phyloP scores from a whole-genome alignment of 805 yeast genomes.

The Saturnispora diversa region DNA sequence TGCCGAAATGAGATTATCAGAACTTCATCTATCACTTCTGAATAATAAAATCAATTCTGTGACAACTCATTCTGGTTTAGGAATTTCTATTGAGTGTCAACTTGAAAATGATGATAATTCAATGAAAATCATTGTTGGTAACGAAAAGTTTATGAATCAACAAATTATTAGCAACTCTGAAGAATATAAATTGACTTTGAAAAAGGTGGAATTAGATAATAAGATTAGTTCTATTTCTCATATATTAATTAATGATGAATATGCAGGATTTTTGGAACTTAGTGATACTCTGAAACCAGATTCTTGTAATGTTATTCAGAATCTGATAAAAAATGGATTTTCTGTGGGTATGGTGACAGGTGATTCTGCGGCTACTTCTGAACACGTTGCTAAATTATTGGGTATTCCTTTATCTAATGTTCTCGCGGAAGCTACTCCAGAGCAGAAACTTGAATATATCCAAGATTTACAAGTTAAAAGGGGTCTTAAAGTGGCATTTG shows the following conservation, averaged over 20 bases:
- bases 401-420: constrained; percentile 60
- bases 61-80: constrained; percentile 37
- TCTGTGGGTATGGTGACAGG: constrained; percentile 86
- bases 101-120: constrained; percentile 19
- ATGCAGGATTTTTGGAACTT: constrained; percentile 59
- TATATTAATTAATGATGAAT: constrained; percentile 47
- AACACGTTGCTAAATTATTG: constrained; percentile 52
- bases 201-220: constrained; percentile 8
- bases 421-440: constrained; percentile 70
- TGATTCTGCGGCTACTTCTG: constrained; percentile 60
- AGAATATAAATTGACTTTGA: constrained; percentile 15
- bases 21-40: not conserved
- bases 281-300: constrained; percentile 62
- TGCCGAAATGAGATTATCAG: constrained; percentile 13
- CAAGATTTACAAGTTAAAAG: constrained; percentile 39
- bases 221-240: constrained; percentile 24
- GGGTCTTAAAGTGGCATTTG: constrained; percentile 59
- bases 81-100: constrained; percentile 29
- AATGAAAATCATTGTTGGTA: constrained; percentile 45
- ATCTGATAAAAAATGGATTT: constrained; percentile 44
- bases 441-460: constrained; percentile 65
- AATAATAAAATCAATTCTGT: constrained; percentile 28
- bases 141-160: constrained; percentile 33
- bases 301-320: constrained; percentile 50
- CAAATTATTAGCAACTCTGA: constrained; percentile 17